phyloP scores from a whole-genome alignment of 208 protist genomes.

The Trichomonas vaginalis region DNA sequence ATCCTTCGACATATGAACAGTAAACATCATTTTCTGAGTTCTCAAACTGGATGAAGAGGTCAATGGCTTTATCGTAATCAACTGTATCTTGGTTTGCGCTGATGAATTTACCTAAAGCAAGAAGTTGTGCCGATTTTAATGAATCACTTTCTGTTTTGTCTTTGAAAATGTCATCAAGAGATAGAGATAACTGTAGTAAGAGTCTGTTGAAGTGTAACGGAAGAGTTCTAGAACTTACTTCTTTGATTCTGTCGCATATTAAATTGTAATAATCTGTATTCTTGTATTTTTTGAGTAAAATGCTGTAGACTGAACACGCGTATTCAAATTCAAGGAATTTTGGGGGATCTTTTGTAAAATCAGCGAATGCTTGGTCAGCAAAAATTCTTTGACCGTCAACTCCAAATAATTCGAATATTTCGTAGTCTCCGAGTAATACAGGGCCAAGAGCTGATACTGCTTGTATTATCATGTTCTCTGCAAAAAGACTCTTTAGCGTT shows the following conservation, averaged over 20 bases:
- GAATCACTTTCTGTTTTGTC: neutral
- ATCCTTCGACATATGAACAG: neutral
- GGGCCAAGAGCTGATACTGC: neutral
- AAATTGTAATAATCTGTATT: neutral
- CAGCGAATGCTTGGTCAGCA: neutral
- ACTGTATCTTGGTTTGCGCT: neutral
- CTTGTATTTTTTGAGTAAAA: neutral
- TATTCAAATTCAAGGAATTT: neutral
- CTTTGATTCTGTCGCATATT: neutral
- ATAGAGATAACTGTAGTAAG: neutral
- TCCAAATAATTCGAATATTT: neutral
- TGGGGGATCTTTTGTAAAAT: neutral
- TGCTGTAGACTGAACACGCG: neutral
- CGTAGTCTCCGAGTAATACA: neutral
- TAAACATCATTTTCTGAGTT: neutral
- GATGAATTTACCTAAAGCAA: neutral
- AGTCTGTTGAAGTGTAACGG: neutral
- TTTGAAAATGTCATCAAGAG: neutral
- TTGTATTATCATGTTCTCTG: neutral
- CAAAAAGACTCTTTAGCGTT: neutral
- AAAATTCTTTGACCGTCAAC: neutral
- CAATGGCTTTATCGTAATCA: neutral
- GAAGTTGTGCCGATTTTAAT: neutral
- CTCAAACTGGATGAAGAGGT: neutral
- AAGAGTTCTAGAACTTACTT: no score